Evolutionary conservation across 225 moss, liverwort and hornwort species (phyloP).

Genomic region (Rhytidiadelphus loreus): DNA sequence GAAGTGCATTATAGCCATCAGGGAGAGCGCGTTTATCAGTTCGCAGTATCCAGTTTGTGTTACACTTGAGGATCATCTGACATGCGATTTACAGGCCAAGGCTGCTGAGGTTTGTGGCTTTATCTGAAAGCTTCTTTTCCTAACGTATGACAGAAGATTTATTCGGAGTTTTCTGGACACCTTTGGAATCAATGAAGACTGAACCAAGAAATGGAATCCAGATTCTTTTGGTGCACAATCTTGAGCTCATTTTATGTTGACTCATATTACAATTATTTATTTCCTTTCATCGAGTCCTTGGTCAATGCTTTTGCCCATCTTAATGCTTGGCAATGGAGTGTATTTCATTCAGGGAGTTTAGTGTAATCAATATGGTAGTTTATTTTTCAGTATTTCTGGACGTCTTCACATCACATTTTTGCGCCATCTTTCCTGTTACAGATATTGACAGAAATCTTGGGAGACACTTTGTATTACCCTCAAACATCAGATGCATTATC

Average conservation of each 20-base stretch:
- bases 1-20: constrained; percentile 57
- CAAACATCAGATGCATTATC: constrained; percentile 14
- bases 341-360: neutral
- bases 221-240: neutral
- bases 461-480: constrained; percentile 38
- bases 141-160: neutral
- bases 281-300: neutral
- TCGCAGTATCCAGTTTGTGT: constrained; percentile 75
- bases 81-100: constrained; percentile 43
- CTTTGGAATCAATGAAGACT: neutral
- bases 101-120: constrained; percentile 50
- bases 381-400: neutral
- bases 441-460: constrained; percentile 44
- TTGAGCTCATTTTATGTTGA: neutral
- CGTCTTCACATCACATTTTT: neutral
- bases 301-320: neutral
- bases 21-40: constrained; percentile 48
- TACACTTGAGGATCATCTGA: constrained; percentile 81
- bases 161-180: neutral
- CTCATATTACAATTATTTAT: neutral
- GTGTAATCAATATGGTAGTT: neutral
- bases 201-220: neutral
- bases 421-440: neutral
- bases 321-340: neutral
- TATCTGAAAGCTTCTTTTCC: neutral